Base-by-base conservation (phyloP, 2,329 filamentous ascomycete genomes). In the Aurifilum marmelostoma region DNA sequence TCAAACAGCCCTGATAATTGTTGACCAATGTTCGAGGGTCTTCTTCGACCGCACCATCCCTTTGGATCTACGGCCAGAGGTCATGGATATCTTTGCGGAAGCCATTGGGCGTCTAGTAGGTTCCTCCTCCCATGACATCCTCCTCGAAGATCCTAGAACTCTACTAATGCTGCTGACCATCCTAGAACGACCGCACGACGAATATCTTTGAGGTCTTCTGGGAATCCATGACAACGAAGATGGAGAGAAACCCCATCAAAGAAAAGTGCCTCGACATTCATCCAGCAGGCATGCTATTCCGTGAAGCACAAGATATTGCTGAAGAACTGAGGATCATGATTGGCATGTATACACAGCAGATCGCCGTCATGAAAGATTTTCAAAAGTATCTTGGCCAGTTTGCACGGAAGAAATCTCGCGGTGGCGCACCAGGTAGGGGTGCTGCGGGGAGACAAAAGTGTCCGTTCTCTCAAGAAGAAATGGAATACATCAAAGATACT, bases 11-110 rank as follows among this genome's bases (percentile, higher is more conserved):
- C 66, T 29, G 14, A 62, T 70, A n/a, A 68, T 70, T 3, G 67
- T 70, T 16, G 68, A 70, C 16, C 68, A 70, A 58, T 68, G 68
- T 24, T 70, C 68, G n/a, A 68, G 65, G 14, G 68, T 70, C 3
- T 70, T 70, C 37, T 70, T 70, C 14, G 68, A 70, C 24, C 61
- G 68, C 21, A 70, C 68, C 5, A 58, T 50, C 9, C 68, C 68
- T 1, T 24, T 70, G 7, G 68, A 68, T 16, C 43, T 68, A 0
- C 27, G 68, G 3, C 68, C 68, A 1, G 68, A 70, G 16, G 66
- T 70, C 8, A 68, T 68, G 68, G 68, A 68, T 16, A 54, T 70
- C 8, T 70, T 70, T 14, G 47, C 68, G 1, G 66, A 65, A 7
- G 41, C 68, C n/a, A 47, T 47, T 21, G 41, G 41, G 18, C 16